These are phyloP conservation scores for Leccinum barrowsii DNA, from an alignment of 768 basidiomycete species.

Conservation along the genomic window DNA sequence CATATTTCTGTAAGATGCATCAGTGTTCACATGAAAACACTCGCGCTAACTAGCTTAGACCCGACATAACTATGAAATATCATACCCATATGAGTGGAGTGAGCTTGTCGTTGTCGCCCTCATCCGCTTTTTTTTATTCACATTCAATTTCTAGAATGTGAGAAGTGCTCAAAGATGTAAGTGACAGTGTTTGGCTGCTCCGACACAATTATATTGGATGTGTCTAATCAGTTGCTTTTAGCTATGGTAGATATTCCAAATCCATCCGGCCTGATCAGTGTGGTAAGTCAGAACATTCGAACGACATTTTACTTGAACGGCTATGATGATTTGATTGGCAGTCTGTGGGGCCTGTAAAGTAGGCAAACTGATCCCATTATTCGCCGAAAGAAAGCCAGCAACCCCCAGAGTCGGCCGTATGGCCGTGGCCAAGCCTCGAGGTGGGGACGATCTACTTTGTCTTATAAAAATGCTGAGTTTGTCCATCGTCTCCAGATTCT, in stretches of 20 bases:
- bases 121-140: conserved; percentile 1
- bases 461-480: background rate
- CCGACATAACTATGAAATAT: conserved; percentile 72
- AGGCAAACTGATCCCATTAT: conserved; percentile 58
- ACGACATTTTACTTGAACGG: background rate
- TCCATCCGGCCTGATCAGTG: conserved; percentile 66
- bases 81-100: conserved; percentile 74
- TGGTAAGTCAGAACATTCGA: conserved; percentile 37
- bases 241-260: conserved; percentile 73
- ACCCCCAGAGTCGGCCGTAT: conserved; percentile 40
- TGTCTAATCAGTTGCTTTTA: conserved; percentile 24
- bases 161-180: conserved; percentile 60
- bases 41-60: conserved; percentile 40
- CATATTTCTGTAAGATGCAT: conserved; percentile 57
- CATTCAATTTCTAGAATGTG: conserved; percentile 47
- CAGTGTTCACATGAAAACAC: conserved; percentile 1
- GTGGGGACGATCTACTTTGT: conserved; percentile 26
- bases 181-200: conserved; percentile 9
- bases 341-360: conserved; percentile 66
- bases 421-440: conserved; percentile 44
- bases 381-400: conserved; percentile 37
- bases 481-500: conserved; percentile 13
- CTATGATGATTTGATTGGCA: conserved; percentile 21
- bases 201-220: background rate
- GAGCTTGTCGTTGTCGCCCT: conserved; percentile 20